Percentiles rank a stretch among this genome's conserved stretches.
Conservation (phyloP, 2,329 filamentous ascomycete genomes). For the Dichotomopilus funicola region DNA sequence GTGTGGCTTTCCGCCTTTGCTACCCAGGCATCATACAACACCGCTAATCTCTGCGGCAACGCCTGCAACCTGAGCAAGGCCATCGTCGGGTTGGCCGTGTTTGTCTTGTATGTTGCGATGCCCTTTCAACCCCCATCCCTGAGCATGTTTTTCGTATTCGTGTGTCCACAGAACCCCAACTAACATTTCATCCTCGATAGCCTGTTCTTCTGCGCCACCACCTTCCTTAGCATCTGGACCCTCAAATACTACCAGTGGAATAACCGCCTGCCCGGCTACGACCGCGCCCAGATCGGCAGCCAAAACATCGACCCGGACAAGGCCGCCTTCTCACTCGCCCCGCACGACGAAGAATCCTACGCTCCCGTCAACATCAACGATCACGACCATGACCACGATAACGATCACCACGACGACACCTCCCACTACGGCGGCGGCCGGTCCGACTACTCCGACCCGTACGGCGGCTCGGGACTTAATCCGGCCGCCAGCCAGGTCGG, state of each 20-base stretch:
- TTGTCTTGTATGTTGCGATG: constrained; percentile 48
- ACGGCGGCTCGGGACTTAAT: constrained; percentile 13
- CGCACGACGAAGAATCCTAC: constrained; percentile 61
- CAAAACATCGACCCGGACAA: constrained; percentile 61
- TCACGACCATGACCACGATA: constrained; percentile 39
- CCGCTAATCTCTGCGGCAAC: constrained; percentile 45
- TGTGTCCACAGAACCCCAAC: background rate
- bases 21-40: constrained; percentile 58
- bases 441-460: constrained; percentile 28
- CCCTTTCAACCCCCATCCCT: background rate
- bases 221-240: constrained; percentile 53
- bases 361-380: constrained; percentile 54
- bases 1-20: constrained; percentile 63
- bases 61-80: constrained; percentile 57
- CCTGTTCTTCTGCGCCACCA: constrained; percentile 48
- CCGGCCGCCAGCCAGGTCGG: constrained; percentile 3
- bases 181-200: constrained; percentile 29
- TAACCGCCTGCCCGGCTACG: constrained; percentile 56
- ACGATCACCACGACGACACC: constrained; percentile 28
- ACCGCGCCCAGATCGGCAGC: constrained; percentile 31
- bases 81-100: constrained; percentile 56
- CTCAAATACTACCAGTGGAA: constrained; percentile 57
- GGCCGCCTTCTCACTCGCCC: constrained; percentile 61
- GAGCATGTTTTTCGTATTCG: background rate
- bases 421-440: constrained; percentile 21